These are phyloP conservation scores for Hortiboletus rubellus DNA, from an alignment of 1,284 basidiomycete genomes.

Conservation along the genomic window DNA sequence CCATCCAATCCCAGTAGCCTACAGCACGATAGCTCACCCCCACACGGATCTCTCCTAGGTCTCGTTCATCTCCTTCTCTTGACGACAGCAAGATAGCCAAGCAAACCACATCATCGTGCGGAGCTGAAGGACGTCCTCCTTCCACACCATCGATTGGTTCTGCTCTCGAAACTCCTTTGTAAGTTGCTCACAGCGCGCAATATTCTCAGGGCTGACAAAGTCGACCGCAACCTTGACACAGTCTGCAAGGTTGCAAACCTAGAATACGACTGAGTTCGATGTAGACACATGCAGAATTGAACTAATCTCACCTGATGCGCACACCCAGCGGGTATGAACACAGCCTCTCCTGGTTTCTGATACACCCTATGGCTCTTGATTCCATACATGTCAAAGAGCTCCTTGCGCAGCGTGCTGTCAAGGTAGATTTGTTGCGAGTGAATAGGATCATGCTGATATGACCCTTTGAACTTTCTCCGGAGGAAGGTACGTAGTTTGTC, in stretches of 20 bases:
- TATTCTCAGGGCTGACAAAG: conserved; percentile 93
- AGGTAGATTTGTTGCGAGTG: conserved; percentile 90
- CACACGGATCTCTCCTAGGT: conserved; percentile 16
- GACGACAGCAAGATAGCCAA: conserved; percentile 68
- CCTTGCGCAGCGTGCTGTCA: conserved; percentile 64
- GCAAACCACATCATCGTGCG: conserved; percentile 93
- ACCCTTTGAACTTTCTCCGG: conserved; percentile 53
- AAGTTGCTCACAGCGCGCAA: conserved; percentile 79
- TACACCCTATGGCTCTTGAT: conserved; percentile 84
- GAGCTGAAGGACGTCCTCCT: conserved; percentile 91
- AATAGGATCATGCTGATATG: conserved; percentile 76
- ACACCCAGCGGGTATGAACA: conserved; percentile 95
- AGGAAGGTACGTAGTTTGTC: conserved; percentile 76
- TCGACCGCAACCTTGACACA: conserved; percentile 97
- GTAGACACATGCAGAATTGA: not conserved
- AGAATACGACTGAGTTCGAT: not conserved
- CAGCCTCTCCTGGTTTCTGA: conserved; percentile 89
- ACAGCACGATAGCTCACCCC: conserved; percentile 19
- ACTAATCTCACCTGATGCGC: conserved; percentile 78
- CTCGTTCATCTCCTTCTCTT: conserved; percentile 47
- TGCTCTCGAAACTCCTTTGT: conserved; percentile 88
- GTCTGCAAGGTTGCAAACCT: conserved; percentile 85
- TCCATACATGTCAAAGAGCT: conserved; percentile 66
- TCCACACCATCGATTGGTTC: conserved; percentile 86
- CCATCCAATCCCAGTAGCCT: conserved; percentile 18